Evolutionary conservation across 1,284 basidiomycete species (phyloP), one percentile per base, ranked within the genome.

Genomic region (Bondarzewia mesenterica): DNA sequence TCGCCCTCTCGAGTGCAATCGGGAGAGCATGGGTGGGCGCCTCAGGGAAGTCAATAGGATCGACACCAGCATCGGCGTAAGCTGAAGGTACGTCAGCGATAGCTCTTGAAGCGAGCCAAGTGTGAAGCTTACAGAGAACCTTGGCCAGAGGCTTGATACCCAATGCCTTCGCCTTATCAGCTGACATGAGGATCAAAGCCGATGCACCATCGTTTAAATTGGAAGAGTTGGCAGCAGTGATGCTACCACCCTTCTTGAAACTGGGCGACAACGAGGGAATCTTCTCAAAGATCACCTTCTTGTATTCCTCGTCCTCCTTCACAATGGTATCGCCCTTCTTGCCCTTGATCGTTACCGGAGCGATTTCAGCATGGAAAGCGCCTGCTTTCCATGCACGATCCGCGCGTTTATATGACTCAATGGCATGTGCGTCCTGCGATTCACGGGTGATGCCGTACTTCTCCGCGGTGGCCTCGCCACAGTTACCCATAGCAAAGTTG

Each of bases 231-330:
- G 93, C 95, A 49, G 95, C 87, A 16, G 93, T 97, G 63, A 99
- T 93, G 43, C 79, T 84, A 48, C 95, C 95, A 53, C 86, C 78
- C 73, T 89, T 88, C 74, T 89, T 89, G 79, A 99, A 99, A 22
- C 89, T 88, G 42, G 91, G 85, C 54, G 82, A 82, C 48, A 99
- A 78, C 25, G 82, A 75, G 42, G 89, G 90, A 56, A 98, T 81
- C 69, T 94, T 93, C 58, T 97, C 93, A 65, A 86, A 91, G 57
- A 95, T 84, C 55, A 96, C 83, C 60, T 91, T 86, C 72, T 91
- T 98, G 80, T 93, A 98, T 65, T 99, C 95, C 69, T 99, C 96
- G 63, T 99, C 96, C 72, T 99, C 94, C 58, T 76, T 77, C 48
- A 96, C 79, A 51, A 97, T 68, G 29, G 80, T 85, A 63, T 97